These are phyloP conservation scores for Eudorina sp. DNA, from an alignment of 139 green algal genomes.

Conservation along the genomic window DNA sequence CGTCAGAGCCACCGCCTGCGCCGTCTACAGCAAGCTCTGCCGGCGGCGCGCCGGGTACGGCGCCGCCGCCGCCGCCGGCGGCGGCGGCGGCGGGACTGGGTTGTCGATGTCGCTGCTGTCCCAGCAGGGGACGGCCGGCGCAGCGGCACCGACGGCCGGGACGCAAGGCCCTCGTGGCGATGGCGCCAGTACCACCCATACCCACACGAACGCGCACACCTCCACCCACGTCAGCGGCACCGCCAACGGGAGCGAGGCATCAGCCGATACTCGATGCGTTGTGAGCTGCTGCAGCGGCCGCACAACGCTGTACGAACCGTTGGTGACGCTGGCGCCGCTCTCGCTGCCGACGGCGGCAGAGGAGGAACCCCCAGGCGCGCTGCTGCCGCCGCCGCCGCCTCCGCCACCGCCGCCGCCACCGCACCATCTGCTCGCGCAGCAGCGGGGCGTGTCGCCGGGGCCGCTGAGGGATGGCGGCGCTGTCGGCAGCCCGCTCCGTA, in stretches of 20 bases:
- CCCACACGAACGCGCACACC: too few species aligned
- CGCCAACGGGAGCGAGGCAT: too few species aligned
- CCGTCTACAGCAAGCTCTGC: conserved; percentile 28
- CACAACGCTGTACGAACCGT: neutral
- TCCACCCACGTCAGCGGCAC: too few species aligned
- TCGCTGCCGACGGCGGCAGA: neutral
- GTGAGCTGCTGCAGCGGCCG: conserved; percentile 28
- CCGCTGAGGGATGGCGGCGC: neutral
- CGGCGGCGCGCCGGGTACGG: neutral
- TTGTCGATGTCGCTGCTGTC: too few species aligned
- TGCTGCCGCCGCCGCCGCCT: neutral
- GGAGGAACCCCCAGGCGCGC: neutral
- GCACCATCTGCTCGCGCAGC: neutral
- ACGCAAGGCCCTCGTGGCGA: too few species aligned
- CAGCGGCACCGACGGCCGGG: neutral
- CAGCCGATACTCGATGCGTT: neutral
- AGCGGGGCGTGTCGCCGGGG: neutral
- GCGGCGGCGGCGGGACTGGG: neutral
- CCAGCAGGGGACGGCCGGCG: neutral
- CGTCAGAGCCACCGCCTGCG: conserved; percentile 27
- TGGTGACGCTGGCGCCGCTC: conserved; percentile 19
- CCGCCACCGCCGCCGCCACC: neutral
- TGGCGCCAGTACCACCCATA: too few species aligned
- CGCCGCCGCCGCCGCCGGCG: neutral
- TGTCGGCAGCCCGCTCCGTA: neutral